Evolutionary conservation across 1,284 basidiomycete species (phyloP), one percentile per base, ranked within the genome.

Genomic region (Ustilago bromivora): DNA sequence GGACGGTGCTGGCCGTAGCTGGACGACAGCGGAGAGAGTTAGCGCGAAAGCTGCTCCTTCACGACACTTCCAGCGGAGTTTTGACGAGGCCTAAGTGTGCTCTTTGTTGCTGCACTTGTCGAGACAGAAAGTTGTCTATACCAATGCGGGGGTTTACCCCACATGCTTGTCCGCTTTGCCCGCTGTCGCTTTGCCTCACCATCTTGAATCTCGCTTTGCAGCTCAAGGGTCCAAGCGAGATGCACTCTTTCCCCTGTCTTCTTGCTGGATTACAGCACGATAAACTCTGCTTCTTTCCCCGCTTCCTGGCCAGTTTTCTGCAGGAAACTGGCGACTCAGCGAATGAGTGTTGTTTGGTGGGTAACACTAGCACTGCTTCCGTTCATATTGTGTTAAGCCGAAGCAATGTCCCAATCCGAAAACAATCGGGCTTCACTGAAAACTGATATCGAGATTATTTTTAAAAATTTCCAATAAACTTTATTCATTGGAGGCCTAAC

Each of bases 181-280:
- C 10, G 19, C 28, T 41, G 55, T 31, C 57, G n/a, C 46, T 60
- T 65, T 23, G 46, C 12, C 19, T 47, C 8, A 8, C 17, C 23
- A 41, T 32, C 23, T 23, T 31, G 19, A 31, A 34, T 35, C 47
- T 54, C 36, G 54, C 28, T 28, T 28, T 32, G 58, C 47, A 46
- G 28, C n/a, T 49, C 47, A 2, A 49, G 47, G 53, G n/a, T 56
- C 28, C 57, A 66, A 66, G 64, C 52, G 57, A 66, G 57, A 28
- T 51, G 57, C 57, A 56, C 52, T n/a, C 43, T 31, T 47, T 31
- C 36, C 31, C 9, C 49, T 53, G 2, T 53, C 38, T 19, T 43
- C 28, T 9, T 34, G 15, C 15, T 34, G 11, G 3, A 0, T 12
- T 4, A 17, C 40, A 41, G 15, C 7, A 17, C 15, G 40, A 13